Evolutionary conservation across 345 rosid genomes (phyloP), one percentile per base, ranked within the genome.

Genomic region (Camelina sativa): DNA sequence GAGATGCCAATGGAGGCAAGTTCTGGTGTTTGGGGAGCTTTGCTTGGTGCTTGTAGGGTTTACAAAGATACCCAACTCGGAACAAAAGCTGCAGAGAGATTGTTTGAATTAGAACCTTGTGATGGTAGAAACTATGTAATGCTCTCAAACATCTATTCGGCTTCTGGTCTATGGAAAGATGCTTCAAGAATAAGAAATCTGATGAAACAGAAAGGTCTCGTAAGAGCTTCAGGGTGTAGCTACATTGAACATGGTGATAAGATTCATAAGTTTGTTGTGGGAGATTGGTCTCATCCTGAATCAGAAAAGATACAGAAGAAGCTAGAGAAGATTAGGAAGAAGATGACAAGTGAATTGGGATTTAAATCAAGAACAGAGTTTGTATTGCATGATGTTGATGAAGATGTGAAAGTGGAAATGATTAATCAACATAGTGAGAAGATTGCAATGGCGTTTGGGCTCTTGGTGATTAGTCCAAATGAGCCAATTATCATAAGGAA

Each of bases 11-110:
- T 86, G 73, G 86, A 89, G 57, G 88, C 95, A 8, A 91, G 81
- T 77, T 78, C 88, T 47, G 86, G 85, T 69, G 89, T 89, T 34
- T 91, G 92, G 92, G 95, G 92, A 59, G 89, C 97, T 66, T 86
- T 86, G 68, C 86, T 91, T 58, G 87, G 88, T 82, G 91, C 92
- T 57, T 91, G 92, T 40, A 83, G 92, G 77, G 76, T 87, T 52
- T 71, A 82, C 50, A 68, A 83, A 50, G 74, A 86, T 20, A 61
- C 69, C 59, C 76, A 82, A 57, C 84, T 87, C 37, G 92, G 89
- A 0, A 75, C 60, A 69, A 78, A 84, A 85, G 91, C 79, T 17
- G 86, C 88, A 5, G 89, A 89, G 77, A 62, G 69, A 65, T 58
- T 91, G 76, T 76, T 86, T 73, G 79, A 76, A 57, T 46, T 89